Evolutionary conservation across 2,329 filamentous ascomycete genomes (phyloP), one percentile per base, ranked within the genome.

Genomic region (Fusarium denticulatum): DNA sequence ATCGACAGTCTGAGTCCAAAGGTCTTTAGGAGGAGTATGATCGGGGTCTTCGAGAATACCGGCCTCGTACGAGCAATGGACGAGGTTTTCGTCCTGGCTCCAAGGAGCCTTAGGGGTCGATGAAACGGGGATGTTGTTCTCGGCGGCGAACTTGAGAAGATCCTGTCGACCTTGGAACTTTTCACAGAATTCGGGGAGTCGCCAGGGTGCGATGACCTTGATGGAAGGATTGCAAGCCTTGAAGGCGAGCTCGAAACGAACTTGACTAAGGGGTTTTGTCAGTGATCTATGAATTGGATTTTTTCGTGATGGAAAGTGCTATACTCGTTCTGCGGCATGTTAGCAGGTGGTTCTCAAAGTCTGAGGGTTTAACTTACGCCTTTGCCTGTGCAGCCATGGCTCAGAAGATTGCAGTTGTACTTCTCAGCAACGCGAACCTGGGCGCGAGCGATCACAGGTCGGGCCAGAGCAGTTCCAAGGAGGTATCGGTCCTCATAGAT

Each of bases 131-230:
- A 94, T 93, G 80, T 88, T 88, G 76, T 89, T 88, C 81, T 89
- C 82, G 13, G 85, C 86, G 49, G 93, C 93, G 79, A 92, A 95
- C 81, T 94, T 69, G 12, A 69, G 67, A 20, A 69, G 65, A 14
- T 69, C 67, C 11, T 69, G 47, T 69, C 67, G 67, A 13, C 80
- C 67, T 34, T 83, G 87, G 88, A 94, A 94, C 70, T 88, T 87
- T 73, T 92, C 86, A 85, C 89, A 92, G 85, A 94, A 94, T 79
- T 88, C 87, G 43, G 91, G 90, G 70, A 92, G 83, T 75, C 92
- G 85, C 92, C 92, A 94, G 36, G 92, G 92, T n/a, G 92, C 91
- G 79, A 94, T 91, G 79, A 94, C 88, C 83, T 91, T 90, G 83
- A 93, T 91, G 69, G 83, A 84, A 47, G 69, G 91, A 83, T 93